Evolutionary conservation across 176 grass and related monocot genomes (phyloP).

Genomic region (Guadua angustifolia): DNA sequence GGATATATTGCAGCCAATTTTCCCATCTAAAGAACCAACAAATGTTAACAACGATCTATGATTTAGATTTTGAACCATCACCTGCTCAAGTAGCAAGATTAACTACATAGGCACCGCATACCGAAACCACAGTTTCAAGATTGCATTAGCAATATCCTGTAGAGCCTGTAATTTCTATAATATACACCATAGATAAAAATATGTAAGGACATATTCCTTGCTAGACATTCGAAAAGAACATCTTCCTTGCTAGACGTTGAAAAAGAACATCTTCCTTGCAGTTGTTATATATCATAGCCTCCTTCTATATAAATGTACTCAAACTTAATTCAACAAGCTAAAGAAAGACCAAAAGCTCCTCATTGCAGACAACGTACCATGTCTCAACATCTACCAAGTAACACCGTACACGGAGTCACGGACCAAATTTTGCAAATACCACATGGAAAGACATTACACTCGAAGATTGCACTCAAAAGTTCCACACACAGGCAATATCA

Average conservation of each 20-base stretch:
- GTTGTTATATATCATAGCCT: background rate
- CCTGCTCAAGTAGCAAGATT: background rate
- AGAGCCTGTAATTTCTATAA: background rate
- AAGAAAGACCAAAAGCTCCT: slow-evolving; percentile 21
- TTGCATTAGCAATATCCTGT: background rate
- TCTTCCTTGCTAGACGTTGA: background rate
- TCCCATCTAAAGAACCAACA: background rate
- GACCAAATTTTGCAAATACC: background rate
- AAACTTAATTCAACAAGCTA: background rate
- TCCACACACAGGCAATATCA: background rate
- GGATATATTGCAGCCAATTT: slow-evolving; percentile 12
- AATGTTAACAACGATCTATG: background rate
- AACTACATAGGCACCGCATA: background rate
- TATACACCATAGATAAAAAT: background rate
- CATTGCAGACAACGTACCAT: background rate
- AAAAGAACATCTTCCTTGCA: background rate
- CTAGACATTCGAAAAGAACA: background rate
- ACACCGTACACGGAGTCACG: background rate
- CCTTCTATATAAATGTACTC: background rate
- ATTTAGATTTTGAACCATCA: background rate
- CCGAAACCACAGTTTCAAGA: background rate
- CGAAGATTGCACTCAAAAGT: background rate
- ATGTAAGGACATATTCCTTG: slow-evolving; percentile 6
- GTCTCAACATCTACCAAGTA: background rate
- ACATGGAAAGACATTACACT: background rate